Evolutionary conservation across 352 stramenopile genomes (phyloP), one percentile per base, ranked within the genome.

Genomic region (Phytophthora sp.): DNA sequence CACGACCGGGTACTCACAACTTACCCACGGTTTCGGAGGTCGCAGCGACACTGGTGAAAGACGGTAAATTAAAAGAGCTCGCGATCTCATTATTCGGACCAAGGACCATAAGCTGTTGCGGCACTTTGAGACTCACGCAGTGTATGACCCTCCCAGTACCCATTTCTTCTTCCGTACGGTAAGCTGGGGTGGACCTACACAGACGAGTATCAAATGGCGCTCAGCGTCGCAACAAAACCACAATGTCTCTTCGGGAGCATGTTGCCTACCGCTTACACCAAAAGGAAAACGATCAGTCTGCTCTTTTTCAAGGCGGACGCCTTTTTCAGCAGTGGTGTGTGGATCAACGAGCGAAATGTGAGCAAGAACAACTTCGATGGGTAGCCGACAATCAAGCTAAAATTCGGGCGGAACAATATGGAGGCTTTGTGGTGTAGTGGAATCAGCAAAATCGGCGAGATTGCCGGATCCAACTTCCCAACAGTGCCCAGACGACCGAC

Each of bases 321-420:
- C 20, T 61, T 6, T 46, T 53, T n/a, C 53, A 61, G 41, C 53
- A 61, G 15, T 61, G 42, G 21, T 38, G 27, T 7, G 53, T 61
- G 3, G 53, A 61, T 23, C 53, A 53, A 17, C 32, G 41, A 8
- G 53, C 27, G 1, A 61, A 53, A 39, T 18, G 13, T 4, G 53
- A 61, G 30, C 53, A 61, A 32, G 53, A 61, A 27, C 6, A 2
- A 9, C n/a, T 56, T 12, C 13, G 49, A 13, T 53, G 49, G 49
- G 34, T 45, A 18, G 15, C 49, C 4, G 17, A 35, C 23, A 28
- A 56, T 34, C 34, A 46, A 21, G 26, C 20, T 24, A 37, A 28
- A 2, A 8, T 56, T 4, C 49, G 49, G 3, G 49, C 48, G 7
- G 48, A 56, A 11, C 32, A 35, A 11, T 56, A 56, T 34, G n/a